Conservation (phyloP, 371 early-diverging fungal species). For the Syncephalastrum monosporum region DNA sequence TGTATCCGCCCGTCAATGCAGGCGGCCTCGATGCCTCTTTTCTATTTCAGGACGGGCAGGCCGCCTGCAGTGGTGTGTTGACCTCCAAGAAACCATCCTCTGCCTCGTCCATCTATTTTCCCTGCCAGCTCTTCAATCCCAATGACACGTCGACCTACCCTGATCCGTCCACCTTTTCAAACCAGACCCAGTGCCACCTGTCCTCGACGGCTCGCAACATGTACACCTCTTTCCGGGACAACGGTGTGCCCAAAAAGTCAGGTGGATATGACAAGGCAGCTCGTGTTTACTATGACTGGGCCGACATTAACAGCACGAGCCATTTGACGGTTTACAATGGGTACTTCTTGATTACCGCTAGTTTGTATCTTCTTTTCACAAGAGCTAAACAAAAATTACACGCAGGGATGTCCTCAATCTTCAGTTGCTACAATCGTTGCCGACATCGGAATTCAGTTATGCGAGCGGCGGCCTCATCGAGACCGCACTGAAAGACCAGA, state of each 20-base stretch:
- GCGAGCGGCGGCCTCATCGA: conserved; percentile 33
- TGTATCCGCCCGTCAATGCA: conserved; percentile 61
- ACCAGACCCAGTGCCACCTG: conserved; percentile 65
- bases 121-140: conserved; percentile 62
- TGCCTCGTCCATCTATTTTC: conserved; percentile 57
- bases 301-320: conserved; percentile 47
- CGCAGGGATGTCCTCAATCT: conserved; percentile 41
- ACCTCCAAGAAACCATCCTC: conserved; percentile 34
- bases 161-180: conserved; percentile 49
- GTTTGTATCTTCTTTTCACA: neutral
- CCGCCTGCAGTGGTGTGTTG: conserved; percentile 58
- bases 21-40: conserved; percentile 64
- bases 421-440: conserved; percentile 31
- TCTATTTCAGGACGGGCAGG: conserved; percentile 49
- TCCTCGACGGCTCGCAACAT: conserved; percentile 37
- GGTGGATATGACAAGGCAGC: conserved; percentile 42
- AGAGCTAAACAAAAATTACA: neutral
- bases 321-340: conserved; percentile 72
- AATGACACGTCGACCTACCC: conserved; percentile 40
- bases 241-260: conserved; percentile 30
- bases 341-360: conserved; percentile 17
- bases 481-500: conserved; percentile 13
- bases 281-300: conserved; percentile 72
- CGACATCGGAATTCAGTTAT: conserved; percentile 22
- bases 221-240: conserved; percentile 29